phyloP scores from a whole-genome alignment of 768 basidiomycete genomes.

The Macrocybe gigantea region DNA sequence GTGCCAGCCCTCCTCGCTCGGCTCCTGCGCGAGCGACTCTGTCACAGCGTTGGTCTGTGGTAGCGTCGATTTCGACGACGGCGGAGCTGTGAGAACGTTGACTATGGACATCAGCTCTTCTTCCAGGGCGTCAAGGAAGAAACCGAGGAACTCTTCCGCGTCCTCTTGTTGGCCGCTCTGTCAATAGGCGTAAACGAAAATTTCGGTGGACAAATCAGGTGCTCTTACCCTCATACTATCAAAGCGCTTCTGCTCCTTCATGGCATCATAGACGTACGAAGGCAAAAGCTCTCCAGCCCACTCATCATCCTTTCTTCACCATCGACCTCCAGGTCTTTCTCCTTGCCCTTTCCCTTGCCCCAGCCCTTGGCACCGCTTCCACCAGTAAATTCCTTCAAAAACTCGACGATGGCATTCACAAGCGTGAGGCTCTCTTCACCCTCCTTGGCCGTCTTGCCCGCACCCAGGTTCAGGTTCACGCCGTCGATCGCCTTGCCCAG shows the following conservation, averaged over 20 bases:
- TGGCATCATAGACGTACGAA: constrained; percentile 81
- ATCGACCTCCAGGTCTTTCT: constrained; percentile 15
- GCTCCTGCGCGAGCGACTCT: constrained; percentile 25
- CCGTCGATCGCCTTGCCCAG: constrained; percentile 48
- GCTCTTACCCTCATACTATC: constrained; percentile 81
- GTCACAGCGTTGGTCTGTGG: constrained; percentile 25
- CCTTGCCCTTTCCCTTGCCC: constrained; percentile 31
- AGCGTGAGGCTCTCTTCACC: constrained; percentile 40
- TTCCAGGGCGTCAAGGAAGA: constrained; percentile 90
- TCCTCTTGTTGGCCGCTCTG: constrained; percentile 95
- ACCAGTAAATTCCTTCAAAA: constrained; percentile 69
- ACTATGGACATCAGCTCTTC: constrained; percentile 80
- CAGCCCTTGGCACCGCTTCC: constrained; percentile 20
- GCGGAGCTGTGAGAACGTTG: constrained; percentile 33
- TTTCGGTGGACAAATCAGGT: constrained; percentile 5
- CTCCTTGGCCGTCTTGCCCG: constrained; percentile 19
- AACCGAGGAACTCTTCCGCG: constrained; percentile 97
- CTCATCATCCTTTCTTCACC: constrained; percentile 40
- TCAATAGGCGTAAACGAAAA: background rate
- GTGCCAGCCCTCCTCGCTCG: constrained; percentile 71
- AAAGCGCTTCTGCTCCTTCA: constrained; percentile 91
- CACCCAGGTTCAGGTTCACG: constrained; percentile 21
- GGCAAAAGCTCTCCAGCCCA: constrained; percentile 69
- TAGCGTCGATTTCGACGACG: constrained; percentile 13
- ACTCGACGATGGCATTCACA: constrained; percentile 63